Evolutionary conservation across 176 grass and related monocot species (phyloP).

Genomic region (Lolium rigidum): DNA sequence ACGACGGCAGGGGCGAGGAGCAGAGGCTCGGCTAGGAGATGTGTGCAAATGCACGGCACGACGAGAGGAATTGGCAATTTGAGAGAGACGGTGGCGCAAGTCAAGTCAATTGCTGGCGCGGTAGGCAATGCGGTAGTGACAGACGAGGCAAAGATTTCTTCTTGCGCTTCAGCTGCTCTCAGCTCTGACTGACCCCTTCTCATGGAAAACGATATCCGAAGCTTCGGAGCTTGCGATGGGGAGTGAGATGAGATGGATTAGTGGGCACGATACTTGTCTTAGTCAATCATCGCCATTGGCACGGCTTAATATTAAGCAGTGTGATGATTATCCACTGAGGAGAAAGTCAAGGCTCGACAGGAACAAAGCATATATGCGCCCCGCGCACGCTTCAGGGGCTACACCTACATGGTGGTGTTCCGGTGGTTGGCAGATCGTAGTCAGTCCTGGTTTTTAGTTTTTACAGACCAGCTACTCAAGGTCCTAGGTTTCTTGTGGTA

Average conservation of each 20-base stretch:
- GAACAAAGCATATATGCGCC: background rate
- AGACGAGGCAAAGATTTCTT: constrained; percentile 23
- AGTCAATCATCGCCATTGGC: background rate
- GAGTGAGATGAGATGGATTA: constrained; percentile 28
- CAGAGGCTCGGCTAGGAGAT: background rate
- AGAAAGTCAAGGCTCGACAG: background rate
- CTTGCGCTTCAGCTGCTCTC: background rate
- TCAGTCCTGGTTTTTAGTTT: too few relatives aligned
- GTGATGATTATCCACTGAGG: constrained; percentile 38
- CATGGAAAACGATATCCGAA: constrained; percentile 41
- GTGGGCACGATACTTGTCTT: constrained; percentile 15
- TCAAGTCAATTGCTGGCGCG: constrained; percentile 45
- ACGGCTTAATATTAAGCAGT: background rate
- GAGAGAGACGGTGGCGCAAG: background rate
- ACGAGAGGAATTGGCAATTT: background rate
- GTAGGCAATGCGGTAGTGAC: background rate
- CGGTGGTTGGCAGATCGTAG: background rate
- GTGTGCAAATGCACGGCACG: background rate
- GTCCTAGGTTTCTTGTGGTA: background rate
- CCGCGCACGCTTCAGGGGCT: background rate
- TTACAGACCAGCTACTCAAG: too few relatives aligned
- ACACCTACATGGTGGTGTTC: background rate
- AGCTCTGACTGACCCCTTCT: background rate
- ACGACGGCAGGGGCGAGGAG: background rate
- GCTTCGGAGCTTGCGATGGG: constrained; percentile 9